phyloP scores from a whole-genome alignment of 192 early-diverging fungal genomes.

The Pecoramyces ruminantium region DNA sequence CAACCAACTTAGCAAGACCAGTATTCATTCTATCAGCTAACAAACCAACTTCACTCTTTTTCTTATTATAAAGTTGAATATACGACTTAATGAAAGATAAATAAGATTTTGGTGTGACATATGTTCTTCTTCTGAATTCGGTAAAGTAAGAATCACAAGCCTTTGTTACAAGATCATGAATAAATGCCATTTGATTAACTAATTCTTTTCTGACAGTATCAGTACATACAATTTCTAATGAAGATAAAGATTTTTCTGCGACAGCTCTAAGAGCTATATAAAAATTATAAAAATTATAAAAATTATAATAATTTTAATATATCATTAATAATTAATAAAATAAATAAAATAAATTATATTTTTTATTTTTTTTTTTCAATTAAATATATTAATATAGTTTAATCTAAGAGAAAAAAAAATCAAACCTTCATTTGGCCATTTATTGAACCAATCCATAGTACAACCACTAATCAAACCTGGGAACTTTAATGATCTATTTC shows the following conservation, averaged over 20 bases:
- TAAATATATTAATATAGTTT: no score
- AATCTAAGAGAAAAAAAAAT: conserved; percentile 12
- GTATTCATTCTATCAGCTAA: conserved; percentile 47
- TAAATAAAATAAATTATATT: not conserved
- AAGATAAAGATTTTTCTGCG: conserved; percentile 35
- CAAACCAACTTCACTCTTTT: conserved; percentile 31
- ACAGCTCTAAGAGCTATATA: conserved; percentile 15
- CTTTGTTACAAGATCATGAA: conserved; percentile 41
- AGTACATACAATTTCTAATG: conserved; percentile 34
- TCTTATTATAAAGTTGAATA: conserved; percentile 24
- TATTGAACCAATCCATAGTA: conserved; percentile 49
- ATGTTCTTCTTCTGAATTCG: conserved; percentile 38
- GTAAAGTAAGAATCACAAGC: conserved; percentile 41
- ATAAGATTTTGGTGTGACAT: conserved; percentile 47
- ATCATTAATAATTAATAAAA: not conserved
- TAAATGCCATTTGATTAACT: conserved; percentile 40
- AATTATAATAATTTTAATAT: not conserved
- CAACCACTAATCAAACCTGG: conserved; percentile 42
- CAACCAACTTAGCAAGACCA: conserved; percentile 40
- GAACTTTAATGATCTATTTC: conserved; percentile 45
- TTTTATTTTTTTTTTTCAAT: no score
- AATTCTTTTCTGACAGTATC: conserved; percentile 39
- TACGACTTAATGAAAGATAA: conserved; percentile 40
- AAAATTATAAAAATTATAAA: not conserved
- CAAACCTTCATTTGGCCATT: conserved; percentile 37